phyloP scores from a whole-genome alignment of 192 early-diverging fungal genomes.

The Pilobolus umbonatus region DNA sequence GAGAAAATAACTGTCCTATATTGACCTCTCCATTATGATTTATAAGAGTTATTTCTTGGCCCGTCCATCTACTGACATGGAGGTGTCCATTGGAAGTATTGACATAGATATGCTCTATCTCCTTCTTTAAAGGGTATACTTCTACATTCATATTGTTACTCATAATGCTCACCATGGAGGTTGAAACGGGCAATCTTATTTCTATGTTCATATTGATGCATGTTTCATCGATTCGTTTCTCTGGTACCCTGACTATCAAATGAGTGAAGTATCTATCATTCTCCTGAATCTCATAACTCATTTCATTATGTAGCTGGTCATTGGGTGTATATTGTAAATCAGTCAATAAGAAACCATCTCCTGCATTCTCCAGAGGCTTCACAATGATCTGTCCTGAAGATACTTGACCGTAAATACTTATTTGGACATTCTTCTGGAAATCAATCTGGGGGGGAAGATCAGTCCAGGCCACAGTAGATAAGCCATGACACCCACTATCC shows the following conservation, averaged over 20 bases:
- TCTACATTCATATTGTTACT: background rate
- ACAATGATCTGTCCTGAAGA: background rate
- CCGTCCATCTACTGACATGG: background rate
- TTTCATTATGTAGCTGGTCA: background rate
- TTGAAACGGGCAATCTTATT: background rate
- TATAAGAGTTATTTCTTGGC: background rate
- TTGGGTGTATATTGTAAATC: slow-evolving; percentile 1
- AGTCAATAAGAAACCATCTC: background rate
- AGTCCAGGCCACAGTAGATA: background rate
- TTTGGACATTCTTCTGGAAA: background rate
- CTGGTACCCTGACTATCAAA: background rate
- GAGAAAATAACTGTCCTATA: background rate
- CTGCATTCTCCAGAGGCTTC: background rate
- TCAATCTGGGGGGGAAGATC: slow-evolving; percentile 1
- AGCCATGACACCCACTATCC: background rate
- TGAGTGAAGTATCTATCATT: background rate
- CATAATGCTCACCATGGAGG: background rate
- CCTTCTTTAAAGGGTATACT: slow-evolving; percentile 5
- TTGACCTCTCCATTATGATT: background rate
- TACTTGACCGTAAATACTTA: background rate
- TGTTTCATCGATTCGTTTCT: background rate
- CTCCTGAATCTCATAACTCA: background rate
- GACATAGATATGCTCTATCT: background rate
- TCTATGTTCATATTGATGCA: slow-evolving; percentile 7
- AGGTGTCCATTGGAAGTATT: slow-evolving; percentile 1